Base-by-base conservation (phyloP, 2,329 filamentous ascomycete genomes). In the Rhynchosporium secalis region DNA sequence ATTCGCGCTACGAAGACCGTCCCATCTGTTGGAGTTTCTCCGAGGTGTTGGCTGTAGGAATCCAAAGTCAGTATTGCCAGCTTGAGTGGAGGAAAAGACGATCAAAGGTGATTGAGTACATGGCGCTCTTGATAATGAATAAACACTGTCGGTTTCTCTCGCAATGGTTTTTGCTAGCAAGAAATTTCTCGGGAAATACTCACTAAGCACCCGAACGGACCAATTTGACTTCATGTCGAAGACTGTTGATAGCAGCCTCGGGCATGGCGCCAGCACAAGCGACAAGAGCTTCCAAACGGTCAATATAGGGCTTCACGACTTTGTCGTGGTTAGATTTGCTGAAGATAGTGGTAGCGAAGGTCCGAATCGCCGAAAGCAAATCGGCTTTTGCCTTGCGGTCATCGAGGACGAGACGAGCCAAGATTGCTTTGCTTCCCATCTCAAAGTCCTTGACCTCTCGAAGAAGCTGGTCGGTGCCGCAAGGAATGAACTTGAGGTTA, bases 401-500 rank as follows among this genome's bases (percentile, higher is more conserved):
- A 9, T 49, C 29, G 4, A 45, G 56, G 20, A 58, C 49, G 20
- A 58, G 56, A 29, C 56, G 33, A n/a, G 56, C 56, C 26, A 58
- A 28, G 45, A 58, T 58, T 7, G 56, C 56, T n/a, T 38, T 38
- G 5, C 56, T 10, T 6, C 56, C 56, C 8, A 58, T 48, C 56
- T 48, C 31, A 33, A 58, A 58, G n/a, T 58, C 38, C 33, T 36
- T n/a, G 26, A 26, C 45, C 31, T 48, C 45, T 10, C 38, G 56
- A 33, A 58, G 15, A 29, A 58, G 48, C 45, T 58, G 56, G 20
- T 58, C 56, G 6, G 48, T n/a, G 33, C 56, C 56, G 5, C 56
- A 58, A 8, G 56, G 56, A 12, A 58, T 58, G 43, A 58, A 58
- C 45, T 58, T 58, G 56, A 58, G 38, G 12, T 49, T 48, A 26